These are phyloP conservation scores for Evernia prunastri DNA, from an alignment of 495 filamentous ascomycete species.

Conservation along the genomic window DNA sequence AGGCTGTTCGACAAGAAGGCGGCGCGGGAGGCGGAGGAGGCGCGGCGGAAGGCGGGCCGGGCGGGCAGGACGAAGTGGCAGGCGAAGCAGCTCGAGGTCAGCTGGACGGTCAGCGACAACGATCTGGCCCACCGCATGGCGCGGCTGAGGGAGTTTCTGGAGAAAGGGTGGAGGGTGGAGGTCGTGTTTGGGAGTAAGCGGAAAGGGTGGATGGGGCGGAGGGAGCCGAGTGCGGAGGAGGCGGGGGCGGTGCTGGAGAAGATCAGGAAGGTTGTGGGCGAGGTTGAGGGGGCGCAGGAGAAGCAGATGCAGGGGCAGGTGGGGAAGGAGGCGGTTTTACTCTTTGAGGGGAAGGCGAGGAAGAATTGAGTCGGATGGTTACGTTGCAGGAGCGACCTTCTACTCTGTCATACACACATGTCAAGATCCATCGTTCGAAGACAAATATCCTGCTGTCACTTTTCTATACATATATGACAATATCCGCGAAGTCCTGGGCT, in stretches of 20 bases:
- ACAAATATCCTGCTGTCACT: too few relatives aligned
- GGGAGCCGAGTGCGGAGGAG: constrained; percentile 21
- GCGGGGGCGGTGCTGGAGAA: constrained; percentile 14
- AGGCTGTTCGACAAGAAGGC: constrained; percentile 53
- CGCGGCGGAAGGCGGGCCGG: constrained; percentile 35
- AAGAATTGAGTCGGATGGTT: background rate
- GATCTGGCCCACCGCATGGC: constrained; percentile 58
- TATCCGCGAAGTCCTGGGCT: too few relatives aligned
- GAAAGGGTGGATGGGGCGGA: constrained; percentile 32
- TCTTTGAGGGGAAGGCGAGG: constrained; percentile 24
- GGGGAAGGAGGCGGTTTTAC: constrained; percentile 14
- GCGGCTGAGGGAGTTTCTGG: constrained; percentile 54
- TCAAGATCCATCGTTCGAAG: background rate
- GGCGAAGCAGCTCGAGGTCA: constrained; percentile 70
- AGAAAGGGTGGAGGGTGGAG: constrained; percentile 58
- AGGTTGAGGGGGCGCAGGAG: constrained; percentile 25
- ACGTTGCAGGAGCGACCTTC: background rate
- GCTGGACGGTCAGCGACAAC: constrained; percentile 70
- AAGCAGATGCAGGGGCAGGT: constrained; percentile 19
- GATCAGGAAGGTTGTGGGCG: constrained; percentile 19
- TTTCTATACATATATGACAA: too few relatives aligned
- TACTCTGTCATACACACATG: background rate
- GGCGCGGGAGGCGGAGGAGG: constrained; percentile 36
- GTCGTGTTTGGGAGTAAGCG: constrained; percentile 48
- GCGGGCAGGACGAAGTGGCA: constrained; percentile 23